Evolutionary conservation across 2,329 filamentous ascomycete species (phyloP), one percentile per base, ranked within the genome.

Genomic region (Colletotrichum spinosum): DNA sequence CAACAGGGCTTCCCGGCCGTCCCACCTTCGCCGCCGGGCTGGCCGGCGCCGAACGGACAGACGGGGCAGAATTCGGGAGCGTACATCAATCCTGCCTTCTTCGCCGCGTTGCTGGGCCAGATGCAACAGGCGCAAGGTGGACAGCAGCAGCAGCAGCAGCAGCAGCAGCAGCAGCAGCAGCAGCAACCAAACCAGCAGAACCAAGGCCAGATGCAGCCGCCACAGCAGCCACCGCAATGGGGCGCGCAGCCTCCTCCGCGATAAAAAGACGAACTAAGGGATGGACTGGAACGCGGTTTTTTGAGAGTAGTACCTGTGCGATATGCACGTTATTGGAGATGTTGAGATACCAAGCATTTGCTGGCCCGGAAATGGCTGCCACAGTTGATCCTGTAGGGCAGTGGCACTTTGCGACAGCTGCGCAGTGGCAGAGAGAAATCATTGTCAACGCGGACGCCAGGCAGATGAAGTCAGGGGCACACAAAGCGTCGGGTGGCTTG

Each of bases 1-100:
- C 72, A 72, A 53, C 72, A 73, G 39, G 74, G 73, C 15, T 68
- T 77, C n/a, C 70, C 75, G 0, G 75, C 76, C 9, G 77, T 77
- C 3, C 81, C 81, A 4, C 81, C 80, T 2, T 80, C 81, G 17
- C 80, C 81, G 49, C 76, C 78, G 13, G 76, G 75, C 15, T 76
- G 74, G 73, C 72, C 72, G 33, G 69, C 73, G 45, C 72, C 75
- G 62, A 74, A 69, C 72, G 78, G 65, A 49, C 78, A 78, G 41
- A 64, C 41, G 68, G 69, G 49, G 68, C 78, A 45, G 72, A 79
- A 13, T 74, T 77, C 41, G 74, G 52, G 82, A 67, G 78, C 83
- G 9, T 86, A 86, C 69, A 81, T 88, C 65, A 89, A 88, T 68
- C 87, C 87, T 4, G 81, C 84, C 2, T 84, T 90, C 72, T 80